A percentile compares a stretch with the other conserved stretches of the same genome.
Evolutionary conservation across 2,329 filamentous ascomycete species (phyloP).

Genomic region (Teratosphaeria destructans): DNA sequence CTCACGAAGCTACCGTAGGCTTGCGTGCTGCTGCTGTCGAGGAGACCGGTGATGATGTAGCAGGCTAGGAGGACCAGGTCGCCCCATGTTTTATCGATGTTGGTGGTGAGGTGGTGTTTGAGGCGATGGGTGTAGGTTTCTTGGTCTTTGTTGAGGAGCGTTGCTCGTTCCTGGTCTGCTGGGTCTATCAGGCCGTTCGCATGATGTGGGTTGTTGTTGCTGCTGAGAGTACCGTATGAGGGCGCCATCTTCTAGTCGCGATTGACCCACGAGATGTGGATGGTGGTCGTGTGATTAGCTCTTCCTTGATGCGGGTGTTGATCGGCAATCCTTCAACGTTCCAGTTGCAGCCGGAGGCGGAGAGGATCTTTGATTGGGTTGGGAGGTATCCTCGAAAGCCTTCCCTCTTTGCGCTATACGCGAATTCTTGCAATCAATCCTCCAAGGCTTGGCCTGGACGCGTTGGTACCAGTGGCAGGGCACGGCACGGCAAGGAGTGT

Average conservation of each 20-base stretch:
- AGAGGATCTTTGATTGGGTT: too few species aligned
- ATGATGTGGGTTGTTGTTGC: background rate
- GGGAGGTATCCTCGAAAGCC: too few species aligned
- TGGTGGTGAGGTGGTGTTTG: conserved; percentile 27
- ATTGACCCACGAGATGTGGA: background rate
- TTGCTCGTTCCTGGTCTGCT: conserved; percentile 10
- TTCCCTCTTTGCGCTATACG: too few species aligned
- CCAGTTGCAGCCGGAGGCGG: too few species aligned
- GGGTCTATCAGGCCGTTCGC: conserved; percentile 8
- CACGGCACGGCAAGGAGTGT: too few species aligned
- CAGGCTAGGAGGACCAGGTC: conserved; percentile 61
- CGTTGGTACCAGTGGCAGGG: too few species aligned
- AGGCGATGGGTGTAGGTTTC: conserved; percentile 3
- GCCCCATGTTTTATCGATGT: conserved; percentile 52
- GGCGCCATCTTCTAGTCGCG: background rate
- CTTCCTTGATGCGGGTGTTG: background rate
- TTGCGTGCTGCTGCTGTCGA: conserved; percentile 65
- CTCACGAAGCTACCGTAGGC: conserved; percentile 74
- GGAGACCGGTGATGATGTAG: conserved; percentile 66
- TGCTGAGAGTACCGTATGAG: conserved; percentile 10
- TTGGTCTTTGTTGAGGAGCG: conserved; percentile 8
- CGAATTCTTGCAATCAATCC: too few species aligned
- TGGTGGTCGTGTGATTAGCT: background rate
- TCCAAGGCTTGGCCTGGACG: too few species aligned
- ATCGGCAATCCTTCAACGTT: background rate